Base-by-base conservation (phyloP, 2,329 filamentous ascomycete genomes). In the Huntiella abstrusa region DNA sequence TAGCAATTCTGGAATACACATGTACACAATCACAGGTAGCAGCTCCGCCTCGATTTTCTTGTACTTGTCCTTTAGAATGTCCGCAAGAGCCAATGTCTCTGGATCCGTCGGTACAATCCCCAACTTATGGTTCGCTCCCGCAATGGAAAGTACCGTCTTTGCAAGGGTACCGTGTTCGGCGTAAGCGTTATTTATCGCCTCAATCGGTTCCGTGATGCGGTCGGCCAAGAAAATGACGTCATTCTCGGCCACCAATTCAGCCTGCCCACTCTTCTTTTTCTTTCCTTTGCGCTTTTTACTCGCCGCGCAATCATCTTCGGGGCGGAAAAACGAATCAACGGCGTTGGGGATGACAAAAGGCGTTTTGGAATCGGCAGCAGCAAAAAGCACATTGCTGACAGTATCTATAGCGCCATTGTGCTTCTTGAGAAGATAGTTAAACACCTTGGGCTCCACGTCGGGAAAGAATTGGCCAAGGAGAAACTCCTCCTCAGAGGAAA, bases 351-450 rank as follows among this genome's bases (percentile, higher is more conserved):
- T 65, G 12, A 44, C 32, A 28, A 42, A 49, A 5, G 32, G 34
- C 17, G 35, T 36, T 8, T 41, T 40, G n/a, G 7, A 7, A 12
- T 80, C 85, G 15, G 82, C 75, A 11, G 84, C 68, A 53, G 82
- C 92, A 32, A 95, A 69, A 10, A 96, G 65, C 49, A 85, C 77
- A 54, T 94, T 85, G 51, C 92, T 77, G 1, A 84, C 75, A 11
- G 68, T 19, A 8, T 42, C n/a, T 12, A 28, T 4, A 33, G 43
- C 38, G 12, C 46, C 41, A 15, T 37, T 35, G 19, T 41, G 34
- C 33, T 48, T 45, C 11, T 38, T 22, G 10, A 45, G 16, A 28
- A 47, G 28, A 37, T 45, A 41, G 10, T 33, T 34, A 33, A 48
- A 40, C 8, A 42, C 33, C 17, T 41, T 42, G 33, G 36, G 32